Percentiles rank a stretch among this genome's conserved stretches.
Evolutionary conservation across 768 basidiomycete genomes (phyloP).

Genomic region (Lentinula guzmanii): DNA sequence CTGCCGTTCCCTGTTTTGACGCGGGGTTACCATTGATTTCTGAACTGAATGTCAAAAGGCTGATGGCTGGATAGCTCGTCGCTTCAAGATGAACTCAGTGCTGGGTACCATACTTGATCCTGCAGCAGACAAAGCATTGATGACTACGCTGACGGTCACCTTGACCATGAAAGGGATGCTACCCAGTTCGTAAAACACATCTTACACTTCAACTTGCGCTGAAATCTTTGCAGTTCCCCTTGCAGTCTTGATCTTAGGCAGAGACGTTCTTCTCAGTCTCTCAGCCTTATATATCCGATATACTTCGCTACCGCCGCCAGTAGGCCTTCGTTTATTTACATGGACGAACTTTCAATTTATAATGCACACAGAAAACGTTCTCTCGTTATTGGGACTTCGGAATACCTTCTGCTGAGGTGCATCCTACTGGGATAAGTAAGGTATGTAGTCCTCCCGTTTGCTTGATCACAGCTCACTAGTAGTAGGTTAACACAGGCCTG

Average conservation of each 20-base stretch:
- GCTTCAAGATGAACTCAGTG: conserved; percentile 84
- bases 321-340: conserved; percentile 29
- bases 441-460: conserved; percentile 26
- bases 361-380: conserved; percentile 70
- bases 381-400: conserved; percentile 94
- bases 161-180: conserved; percentile 79
- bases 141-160: conserved; percentile 90
- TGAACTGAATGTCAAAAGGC: conserved; percentile 41
- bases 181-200: conserved; percentile 53
- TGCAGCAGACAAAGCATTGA: conserved; percentile 91
- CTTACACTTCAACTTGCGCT: neutral
- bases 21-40: conserved; percentile 5
- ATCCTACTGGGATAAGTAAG: conserved; percentile 92
- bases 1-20: conserved; percentile 23
- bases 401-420: conserved; percentile 91
- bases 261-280: conserved; percentile 80
- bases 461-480: neutral
- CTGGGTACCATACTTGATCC: conserved; percentile 95
- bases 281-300: conserved; percentile 94
- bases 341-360: neutral
- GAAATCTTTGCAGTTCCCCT: conserved; percentile 58
- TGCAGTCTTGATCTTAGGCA: conserved; percentile 79
- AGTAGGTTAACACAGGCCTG: conserved; percentile 84
- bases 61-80: conserved; percentile 87
- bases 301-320: conserved; percentile 81